Evolutionary conservation across 257 asterid genomes (phyloP).

Genomic region (Scutellaria minor): DNA sequence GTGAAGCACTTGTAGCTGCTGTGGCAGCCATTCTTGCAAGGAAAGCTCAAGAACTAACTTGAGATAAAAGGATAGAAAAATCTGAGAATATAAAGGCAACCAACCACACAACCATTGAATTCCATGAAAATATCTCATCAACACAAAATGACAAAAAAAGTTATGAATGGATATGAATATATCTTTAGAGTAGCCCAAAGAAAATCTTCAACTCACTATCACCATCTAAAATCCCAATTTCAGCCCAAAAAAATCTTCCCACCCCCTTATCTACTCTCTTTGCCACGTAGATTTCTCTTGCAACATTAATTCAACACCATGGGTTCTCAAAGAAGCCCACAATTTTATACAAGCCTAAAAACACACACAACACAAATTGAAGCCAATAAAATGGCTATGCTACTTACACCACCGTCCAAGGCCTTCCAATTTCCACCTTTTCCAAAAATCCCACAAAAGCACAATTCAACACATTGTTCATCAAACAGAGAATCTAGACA

Average conservation of each 20-base stretch:
- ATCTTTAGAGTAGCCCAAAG: conserved; percentile 21
- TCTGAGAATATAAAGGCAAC: conserved; percentile 42
- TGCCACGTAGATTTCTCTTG: conserved; percentile 38
- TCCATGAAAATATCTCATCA: conserved; percentile 33
- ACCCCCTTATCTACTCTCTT: conserved; percentile 50
- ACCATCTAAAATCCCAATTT: conserved; percentile 21
- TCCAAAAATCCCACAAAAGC: conserved; percentile 27
- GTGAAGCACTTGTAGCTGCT: conserved; percentile 54
- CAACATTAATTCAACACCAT: conserved; percentile 34
- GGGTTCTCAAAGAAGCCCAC: conserved; percentile 30
- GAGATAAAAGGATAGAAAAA: conserved; percentile 38
- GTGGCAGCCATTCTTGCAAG: conserved; percentile 48
- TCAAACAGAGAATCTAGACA: conserved; percentile 13
- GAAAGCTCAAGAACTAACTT: neutral
- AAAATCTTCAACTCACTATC: conserved; percentile 38
- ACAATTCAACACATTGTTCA: conserved; percentile 21
- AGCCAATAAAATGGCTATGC: conserved; percentile 55
- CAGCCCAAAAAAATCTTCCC: conserved; percentile 32
- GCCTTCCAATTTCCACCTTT: conserved; percentile 38
- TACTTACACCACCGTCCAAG: conserved; percentile 49
- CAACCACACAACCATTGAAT: conserved; percentile 41
- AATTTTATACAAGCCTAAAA: conserved; percentile 33
- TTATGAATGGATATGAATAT: neutral
- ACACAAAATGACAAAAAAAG: conserved; percentile 45
- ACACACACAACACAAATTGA: conserved; percentile 16